phyloP scores from a whole-genome alignment of 2,329 filamentous ascomycete species.

The Alternaria panax region DNA sequence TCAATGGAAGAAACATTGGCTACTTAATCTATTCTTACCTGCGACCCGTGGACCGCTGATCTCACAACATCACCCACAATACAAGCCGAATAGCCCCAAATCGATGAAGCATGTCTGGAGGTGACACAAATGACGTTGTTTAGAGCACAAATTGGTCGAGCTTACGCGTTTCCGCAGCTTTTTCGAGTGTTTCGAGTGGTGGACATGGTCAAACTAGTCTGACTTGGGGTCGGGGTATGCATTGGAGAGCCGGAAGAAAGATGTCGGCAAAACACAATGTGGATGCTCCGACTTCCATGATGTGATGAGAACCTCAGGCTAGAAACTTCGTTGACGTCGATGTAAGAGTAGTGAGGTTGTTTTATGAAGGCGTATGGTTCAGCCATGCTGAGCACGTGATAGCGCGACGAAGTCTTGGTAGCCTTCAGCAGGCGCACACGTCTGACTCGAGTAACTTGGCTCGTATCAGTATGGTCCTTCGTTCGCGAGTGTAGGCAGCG shows the following conservation, averaged over 20 bases:
- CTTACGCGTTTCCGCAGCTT: slow-evolving; percentile 35
- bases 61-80: slow-evolving; percentile 5
- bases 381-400: slow-evolving; percentile 10
- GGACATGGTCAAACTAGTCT: slow-evolving; percentile 15
- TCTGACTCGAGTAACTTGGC: slow-evolving; percentile 1
- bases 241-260: slow-evolving; percentile 42
- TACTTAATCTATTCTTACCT: slow-evolving; percentile 14
- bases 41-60: slow-evolving; percentile 3
- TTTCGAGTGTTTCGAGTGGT: slow-evolving; percentile 28
- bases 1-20: not conserved
- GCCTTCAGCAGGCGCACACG: slow-evolving; percentile 12
- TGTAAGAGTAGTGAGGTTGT: not conserved
- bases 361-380: not conserved
- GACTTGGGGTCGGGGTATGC: slow-evolving; percentile 18
- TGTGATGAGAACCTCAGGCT: slow-evolving; percentile 1
- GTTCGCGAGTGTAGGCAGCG: slow-evolving; percentile 1
- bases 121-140: slow-evolving; percentile 25
- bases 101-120: slow-evolving; percentile 8
- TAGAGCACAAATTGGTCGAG: slow-evolving; percentile 16
- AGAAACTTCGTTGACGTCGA: slow-evolving; percentile 12
- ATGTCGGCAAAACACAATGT: slow-evolving; percentile 36
- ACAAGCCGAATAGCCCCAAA: slow-evolving; percentile 19
- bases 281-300: slow-evolving; percentile 26
- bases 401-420: slow-evolving; percentile 2
- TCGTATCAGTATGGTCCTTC: slow-evolving; percentile 3